Base-by-base conservation (phyloP, 306 rosid genomes). In the Argentina anserina region DNA sequence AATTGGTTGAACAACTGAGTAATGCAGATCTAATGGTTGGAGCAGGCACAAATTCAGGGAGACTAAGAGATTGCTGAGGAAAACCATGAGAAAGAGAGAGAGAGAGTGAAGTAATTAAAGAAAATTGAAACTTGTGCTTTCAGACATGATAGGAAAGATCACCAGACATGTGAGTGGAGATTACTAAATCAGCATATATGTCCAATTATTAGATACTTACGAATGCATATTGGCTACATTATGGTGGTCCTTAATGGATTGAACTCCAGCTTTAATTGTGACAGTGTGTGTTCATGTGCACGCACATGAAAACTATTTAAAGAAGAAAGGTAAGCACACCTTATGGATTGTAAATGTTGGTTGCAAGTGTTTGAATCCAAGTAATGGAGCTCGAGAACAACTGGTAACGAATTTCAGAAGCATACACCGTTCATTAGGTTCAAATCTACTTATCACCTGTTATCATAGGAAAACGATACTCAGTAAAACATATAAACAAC, bases 321-420 rank as follows among this genome's bases (percentile, higher is more conserved):
- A 52, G 11, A 52, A 49, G 7, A 33, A 73, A 63, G 77, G 78
- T 80, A 55, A 69, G 52, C 77, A 68, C 70, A 91, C 99, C 95
- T 94, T 94, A 73, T 94, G 99, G 80, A 94, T 91, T 40, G 97
- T 91, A 75, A 94, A 89, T 73, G 89, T 79, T 46, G 99, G 99
- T 65, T 87, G 99, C 87, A 94, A 82, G 84, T 94, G 83, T 79
- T 90, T 89, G 83, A 94, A 94, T 76, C 97, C 99, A 80, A 94
- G 96, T 82, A 94, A 83, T 67, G 99, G 99, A 81, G 96, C 96
- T 77, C 97, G 90, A 77, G 97, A 94, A 88, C 99, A 94, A 81
- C 99, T 94, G 67, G 99, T 89, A 68, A 94, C 97, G 62, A 94
- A 94, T 83, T 94, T 94, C 63, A 94, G 90, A 85, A 94, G 91